Percentiles rank a stretch among this genome's conserved stretches.
Conservation (phyloP, 129 eudicot genomes). For the Logfia minima region DNA sequence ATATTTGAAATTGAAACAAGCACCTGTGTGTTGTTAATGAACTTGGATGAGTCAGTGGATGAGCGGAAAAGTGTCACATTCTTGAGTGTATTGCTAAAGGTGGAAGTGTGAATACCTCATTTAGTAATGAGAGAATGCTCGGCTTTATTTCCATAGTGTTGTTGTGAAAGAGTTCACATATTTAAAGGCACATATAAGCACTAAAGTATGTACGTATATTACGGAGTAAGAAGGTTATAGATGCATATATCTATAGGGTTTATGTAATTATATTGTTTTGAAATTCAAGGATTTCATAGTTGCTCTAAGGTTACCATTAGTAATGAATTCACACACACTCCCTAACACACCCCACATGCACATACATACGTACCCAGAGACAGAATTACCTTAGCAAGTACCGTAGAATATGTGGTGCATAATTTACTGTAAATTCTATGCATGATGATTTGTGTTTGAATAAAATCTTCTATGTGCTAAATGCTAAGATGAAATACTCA, state of each 20-base stretch:
- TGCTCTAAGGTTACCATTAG: not conserved
- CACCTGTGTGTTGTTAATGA: not conserved
- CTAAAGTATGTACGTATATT: not conserved
- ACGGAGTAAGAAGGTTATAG: not conserved
- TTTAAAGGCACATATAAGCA: not conserved
- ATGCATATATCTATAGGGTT: not conserved
- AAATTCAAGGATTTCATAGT: not conserved
- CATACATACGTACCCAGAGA: too few species aligned
- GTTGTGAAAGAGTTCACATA: not conserved
- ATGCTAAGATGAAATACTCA: not conserved
- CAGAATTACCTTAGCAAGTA: too few species aligned
- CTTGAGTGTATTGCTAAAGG: not conserved
- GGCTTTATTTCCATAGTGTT: not conserved
- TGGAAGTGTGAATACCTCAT: not conserved
- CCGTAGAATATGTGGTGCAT: too few species aligned
- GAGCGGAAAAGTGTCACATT: not conserved
- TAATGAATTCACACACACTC: too few species aligned
- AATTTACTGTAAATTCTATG: not conserved
- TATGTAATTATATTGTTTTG: not conserved
- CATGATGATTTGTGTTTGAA: not conserved
- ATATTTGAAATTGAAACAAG: not conserved
- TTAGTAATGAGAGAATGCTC: not conserved
- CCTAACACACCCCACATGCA: too few species aligned
- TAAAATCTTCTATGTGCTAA: slow-evolving; percentile 6
- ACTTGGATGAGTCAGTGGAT: not conserved